These are phyloP conservation scores for Aureobasidium sp. DNA, from an alignment of 2,329 filamentous ascomycete genomes.

Conservation along the genomic window DNA sequence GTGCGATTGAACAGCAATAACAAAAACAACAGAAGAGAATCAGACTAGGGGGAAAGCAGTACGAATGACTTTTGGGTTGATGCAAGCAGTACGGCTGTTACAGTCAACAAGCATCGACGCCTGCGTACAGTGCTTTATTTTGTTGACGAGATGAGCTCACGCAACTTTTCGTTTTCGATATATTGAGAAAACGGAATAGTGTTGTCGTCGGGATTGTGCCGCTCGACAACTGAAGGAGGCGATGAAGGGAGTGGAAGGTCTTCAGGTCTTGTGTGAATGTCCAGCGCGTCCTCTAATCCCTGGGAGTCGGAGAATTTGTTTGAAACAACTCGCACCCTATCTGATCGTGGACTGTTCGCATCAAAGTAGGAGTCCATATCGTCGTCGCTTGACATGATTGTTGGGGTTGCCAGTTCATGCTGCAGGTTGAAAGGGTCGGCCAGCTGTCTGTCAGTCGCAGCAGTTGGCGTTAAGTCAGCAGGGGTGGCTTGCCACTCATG, in stretches of 20 bases:
- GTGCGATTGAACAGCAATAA: conserved; percentile 1
- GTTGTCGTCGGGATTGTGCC: neutral
- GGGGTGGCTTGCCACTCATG: conserved; percentile 1
- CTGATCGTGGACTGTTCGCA: neutral
- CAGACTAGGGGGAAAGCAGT: neutral
- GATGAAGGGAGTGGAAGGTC: conserved; percentile 9
- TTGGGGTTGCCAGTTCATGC: neutral
- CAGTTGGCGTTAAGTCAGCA: neutral
- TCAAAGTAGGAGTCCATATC: conserved; percentile 11
- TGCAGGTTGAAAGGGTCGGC: neutral
- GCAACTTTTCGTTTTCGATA: conserved; percentile 3
- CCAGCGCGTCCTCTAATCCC: neutral
- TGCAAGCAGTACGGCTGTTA: neutral
- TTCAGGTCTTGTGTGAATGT: neutral
- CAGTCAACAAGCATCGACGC: neutral
- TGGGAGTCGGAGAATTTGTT: neutral
- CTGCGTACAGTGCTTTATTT: conserved; percentile 5
- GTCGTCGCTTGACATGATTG: conserved; percentile 3
- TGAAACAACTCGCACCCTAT: neutral
- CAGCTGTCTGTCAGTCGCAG: neutral
- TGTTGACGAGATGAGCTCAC: neutral
- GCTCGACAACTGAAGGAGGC: neutral
- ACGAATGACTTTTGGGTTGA: neutral
- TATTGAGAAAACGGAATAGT: conserved; percentile 1
- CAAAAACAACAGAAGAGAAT: neutral